Conservation (phyloP, 2,329 filamentous ascomycete species). For the Ceratocystis harringtonii region DNA sequence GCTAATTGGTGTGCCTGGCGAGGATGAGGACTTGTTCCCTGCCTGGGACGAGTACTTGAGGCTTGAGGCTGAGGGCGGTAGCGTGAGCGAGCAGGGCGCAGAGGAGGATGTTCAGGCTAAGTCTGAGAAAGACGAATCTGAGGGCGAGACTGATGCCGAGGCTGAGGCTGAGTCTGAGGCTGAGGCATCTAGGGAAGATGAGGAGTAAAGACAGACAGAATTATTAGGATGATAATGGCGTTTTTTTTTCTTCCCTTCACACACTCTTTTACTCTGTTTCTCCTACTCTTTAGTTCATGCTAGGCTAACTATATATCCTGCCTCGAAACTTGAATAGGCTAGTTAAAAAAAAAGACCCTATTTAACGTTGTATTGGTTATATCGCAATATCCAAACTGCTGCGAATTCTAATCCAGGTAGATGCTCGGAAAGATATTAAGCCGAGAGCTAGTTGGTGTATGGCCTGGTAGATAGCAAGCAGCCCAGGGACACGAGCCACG, state of each 20-base stretch:
- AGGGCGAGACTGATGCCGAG: neutral
- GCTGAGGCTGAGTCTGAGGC: neutral
- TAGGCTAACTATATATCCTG: neutral
- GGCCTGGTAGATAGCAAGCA: no score
- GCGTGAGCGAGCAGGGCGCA: constrained; percentile 21
- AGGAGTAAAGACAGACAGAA: constrained; percentile 2
- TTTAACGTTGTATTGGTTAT: no score
- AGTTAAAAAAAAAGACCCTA: no score
- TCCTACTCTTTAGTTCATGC: neutral
- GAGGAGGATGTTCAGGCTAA: constrained; percentile 21
- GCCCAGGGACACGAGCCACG: neutral
- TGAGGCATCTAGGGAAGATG: neutral
- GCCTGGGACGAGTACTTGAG: constrained; percentile 88
- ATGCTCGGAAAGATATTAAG: no score
- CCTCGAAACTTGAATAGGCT: no score
- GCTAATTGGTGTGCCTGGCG: constrained; percentile 65
- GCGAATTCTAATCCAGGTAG: no score
- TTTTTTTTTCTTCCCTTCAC: neutral
- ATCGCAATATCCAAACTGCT: no score
- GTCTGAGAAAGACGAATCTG: constrained; percentile 14
- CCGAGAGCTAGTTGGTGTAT: no score
- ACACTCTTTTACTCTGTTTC: neutral
- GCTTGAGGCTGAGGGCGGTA: constrained; percentile 55
- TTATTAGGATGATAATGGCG: neutral
- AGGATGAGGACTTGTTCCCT: constrained; percentile 80